These are phyloP conservation scores for Oryza longistaminata DNA, from an alignment of 176 grass and related monocot genomes.

Conservation along the genomic window DNA sequence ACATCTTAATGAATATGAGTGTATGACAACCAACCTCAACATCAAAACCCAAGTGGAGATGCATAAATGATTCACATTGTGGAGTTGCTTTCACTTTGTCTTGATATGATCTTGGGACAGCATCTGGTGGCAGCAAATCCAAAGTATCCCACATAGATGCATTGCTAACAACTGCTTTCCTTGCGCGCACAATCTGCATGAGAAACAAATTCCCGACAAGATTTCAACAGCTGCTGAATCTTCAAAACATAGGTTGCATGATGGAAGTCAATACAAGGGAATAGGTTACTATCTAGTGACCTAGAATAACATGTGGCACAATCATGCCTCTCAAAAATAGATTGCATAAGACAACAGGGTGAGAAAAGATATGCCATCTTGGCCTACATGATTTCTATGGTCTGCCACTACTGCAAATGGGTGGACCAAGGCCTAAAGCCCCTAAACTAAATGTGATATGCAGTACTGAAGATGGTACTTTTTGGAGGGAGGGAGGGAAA, in stretches of 20 bases:
- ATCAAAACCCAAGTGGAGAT: conserved; percentile 91
- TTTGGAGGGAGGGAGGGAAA: background rate
- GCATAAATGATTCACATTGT: conserved; percentile 96
- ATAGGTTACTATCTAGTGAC: conserved; percentile 37
- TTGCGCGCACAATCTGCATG: conserved; percentile 80
- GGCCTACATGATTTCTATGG: conserved; percentile 48
- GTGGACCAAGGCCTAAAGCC: conserved; percentile 33
- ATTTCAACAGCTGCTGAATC: conserved; percentile 36
- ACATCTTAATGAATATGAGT: conserved; percentile 3
- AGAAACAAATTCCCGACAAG: conserved; percentile 26
- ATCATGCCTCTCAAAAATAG: conserved; percentile 26
- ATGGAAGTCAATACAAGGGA: conserved; percentile 14
- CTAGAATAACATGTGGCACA: conserved; percentile 21
- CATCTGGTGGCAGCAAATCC: conserved; percentile 67
- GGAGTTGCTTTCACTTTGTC: conserved; percentile 77
- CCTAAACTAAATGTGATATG: conserved; percentile 32
- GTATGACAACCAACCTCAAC: conserved; percentile 50
- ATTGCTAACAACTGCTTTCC: conserved; percentile 91
- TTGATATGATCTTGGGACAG: conserved; percentile 67
- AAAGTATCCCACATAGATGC: conserved; percentile 97
- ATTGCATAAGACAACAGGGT: conserved; percentile 43
- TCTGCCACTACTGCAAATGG: conserved; percentile 47
- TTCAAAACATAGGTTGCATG: conserved; percentile 28
- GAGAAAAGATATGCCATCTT: background rate
- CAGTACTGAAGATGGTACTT: conserved; percentile 5